phyloP scores from a whole-genome alignment of 768 basidiomycete genomes.

The Suillus lakei region DNA sequence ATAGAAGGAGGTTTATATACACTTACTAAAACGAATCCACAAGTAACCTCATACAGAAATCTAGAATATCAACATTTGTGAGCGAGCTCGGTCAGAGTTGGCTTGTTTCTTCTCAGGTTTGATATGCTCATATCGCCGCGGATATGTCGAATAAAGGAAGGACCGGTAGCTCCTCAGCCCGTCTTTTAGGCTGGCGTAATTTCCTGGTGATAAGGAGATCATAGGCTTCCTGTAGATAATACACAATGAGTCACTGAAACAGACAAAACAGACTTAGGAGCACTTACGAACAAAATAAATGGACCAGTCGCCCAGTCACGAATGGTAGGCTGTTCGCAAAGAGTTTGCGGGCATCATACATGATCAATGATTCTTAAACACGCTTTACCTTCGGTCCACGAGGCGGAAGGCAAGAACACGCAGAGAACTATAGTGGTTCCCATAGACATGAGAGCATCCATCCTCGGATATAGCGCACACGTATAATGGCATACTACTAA shows the following conservation, averaged over 20 bases:
- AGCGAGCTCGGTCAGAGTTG: background rate
- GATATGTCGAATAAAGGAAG: background rate
- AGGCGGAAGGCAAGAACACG: background rate
- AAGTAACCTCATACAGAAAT: background rate
- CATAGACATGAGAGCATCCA: background rate
- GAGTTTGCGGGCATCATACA: background rate
- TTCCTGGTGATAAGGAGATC: background rate
- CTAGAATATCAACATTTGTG: background rate
- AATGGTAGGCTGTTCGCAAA: background rate
- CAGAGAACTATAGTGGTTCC: background rate
- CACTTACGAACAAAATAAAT: background rate
- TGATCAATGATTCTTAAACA: background rate
- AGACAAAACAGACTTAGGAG: background rate
- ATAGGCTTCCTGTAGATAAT: background rate
- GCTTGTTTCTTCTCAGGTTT: background rate
- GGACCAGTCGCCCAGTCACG: background rate
- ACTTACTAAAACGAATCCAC: background rate
- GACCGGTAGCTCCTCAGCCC: background rate
- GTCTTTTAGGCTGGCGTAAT: background rate
- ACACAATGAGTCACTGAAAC: too few relatives aligned
- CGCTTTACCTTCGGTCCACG: background rate
- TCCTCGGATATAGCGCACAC: background rate
- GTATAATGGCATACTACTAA: background rate
- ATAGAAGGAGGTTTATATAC: background rate
- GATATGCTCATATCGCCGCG: background rate